phyloP scores from a whole-genome alignment of 176 grass and related monocot genomes.

The Dactylis glomerata region DNA sequence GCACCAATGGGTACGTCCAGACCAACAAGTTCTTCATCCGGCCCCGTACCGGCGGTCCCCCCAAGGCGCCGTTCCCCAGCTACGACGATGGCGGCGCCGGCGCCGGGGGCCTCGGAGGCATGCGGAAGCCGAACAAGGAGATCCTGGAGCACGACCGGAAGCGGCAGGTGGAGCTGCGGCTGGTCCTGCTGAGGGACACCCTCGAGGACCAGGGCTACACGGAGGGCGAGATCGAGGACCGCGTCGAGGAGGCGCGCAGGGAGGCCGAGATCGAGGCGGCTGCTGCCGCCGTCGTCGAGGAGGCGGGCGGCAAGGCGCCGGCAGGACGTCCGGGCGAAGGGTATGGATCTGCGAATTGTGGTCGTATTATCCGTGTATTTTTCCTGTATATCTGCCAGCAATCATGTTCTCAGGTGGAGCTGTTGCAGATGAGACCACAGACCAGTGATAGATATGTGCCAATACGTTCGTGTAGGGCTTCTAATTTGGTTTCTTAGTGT shows the following conservation, averaged over 20 bases:
- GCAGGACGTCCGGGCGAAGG: slow-evolving; percentile 36
- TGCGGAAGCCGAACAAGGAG: slow-evolving; percentile 83
- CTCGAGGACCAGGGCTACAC: slow-evolving; percentile 91
- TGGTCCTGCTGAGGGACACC: slow-evolving; percentile 73
- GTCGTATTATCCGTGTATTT: neutral
- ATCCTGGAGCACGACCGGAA: slow-evolving; percentile 93
- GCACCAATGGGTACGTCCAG: slow-evolving; percentile 89
- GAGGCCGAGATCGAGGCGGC: slow-evolving; percentile 45
- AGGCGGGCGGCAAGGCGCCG: neutral
- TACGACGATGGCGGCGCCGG: neutral
- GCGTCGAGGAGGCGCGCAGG: slow-evolving; percentile 51
- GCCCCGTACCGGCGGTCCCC: slow-evolving; percentile 31
- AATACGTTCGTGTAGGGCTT: neutral
- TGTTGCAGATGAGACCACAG: neutral
- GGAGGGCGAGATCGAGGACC: slow-evolving; percentile 76
- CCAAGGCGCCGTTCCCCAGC: slow-evolving; percentile 18
- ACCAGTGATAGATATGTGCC: neutral
- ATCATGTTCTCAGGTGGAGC: neutral
- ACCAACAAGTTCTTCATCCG: slow-evolving; percentile 90
- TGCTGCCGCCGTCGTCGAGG: slow-evolving; percentile 9
- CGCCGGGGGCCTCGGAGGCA: slow-evolving; percentile 26
- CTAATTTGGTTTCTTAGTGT: neutral
- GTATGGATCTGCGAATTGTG: slow-evolving; percentile 26
- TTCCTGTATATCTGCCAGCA: neutral
- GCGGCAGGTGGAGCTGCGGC: slow-evolving; percentile 75